Conservation (phyloP, 257 asterid species). For the Nicotiana noctiflora region DNA sequence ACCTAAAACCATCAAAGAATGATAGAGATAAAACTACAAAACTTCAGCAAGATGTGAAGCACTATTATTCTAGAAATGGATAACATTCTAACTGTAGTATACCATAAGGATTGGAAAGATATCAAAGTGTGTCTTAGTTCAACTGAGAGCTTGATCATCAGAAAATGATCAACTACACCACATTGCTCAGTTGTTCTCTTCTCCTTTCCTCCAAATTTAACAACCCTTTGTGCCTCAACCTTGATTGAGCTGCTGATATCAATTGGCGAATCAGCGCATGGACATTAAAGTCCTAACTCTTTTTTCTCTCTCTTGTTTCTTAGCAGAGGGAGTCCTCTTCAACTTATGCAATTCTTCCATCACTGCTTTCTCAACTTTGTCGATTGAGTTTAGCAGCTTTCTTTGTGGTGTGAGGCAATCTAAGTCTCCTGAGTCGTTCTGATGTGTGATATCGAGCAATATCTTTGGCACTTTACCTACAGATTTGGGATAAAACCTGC, state of each 20-base stretch:
- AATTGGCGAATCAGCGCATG: slow-evolving; percentile 40
- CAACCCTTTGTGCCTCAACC: slow-evolving; percentile 37
- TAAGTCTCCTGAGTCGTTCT: slow-evolving; percentile 28
- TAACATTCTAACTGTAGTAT: too few relatives aligned
- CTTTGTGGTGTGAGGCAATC: slow-evolving; percentile 53
- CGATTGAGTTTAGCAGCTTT: slow-evolving; percentile 62
- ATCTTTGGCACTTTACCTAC: slow-evolving; percentile 63
- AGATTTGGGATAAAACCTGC: slow-evolving; percentile 25
- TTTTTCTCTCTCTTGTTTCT: slow-evolving; percentile 52
- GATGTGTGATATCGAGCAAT: slow-evolving; percentile 49
- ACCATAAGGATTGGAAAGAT: neutral
- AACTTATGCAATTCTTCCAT: slow-evolving; percentile 58
- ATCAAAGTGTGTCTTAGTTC: slow-evolving; percentile 24
- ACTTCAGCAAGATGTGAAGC: too few relatives aligned
- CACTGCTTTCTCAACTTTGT: slow-evolving; percentile 60
- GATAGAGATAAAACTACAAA: too few relatives aligned
- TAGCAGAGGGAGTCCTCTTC: slow-evolving; percentile 63
- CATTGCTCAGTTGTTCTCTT: slow-evolving; percentile 15
- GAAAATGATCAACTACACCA: slow-evolving; percentile 34
- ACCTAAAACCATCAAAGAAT: too few relatives aligned
- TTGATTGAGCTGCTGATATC: slow-evolving; percentile 30
- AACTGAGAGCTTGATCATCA: slow-evolving; percentile 34
- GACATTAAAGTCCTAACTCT: slow-evolving; percentile 63
- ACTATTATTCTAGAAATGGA: too few relatives aligned
- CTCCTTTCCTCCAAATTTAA: slow-evolving; percentile 14